phyloP scores from a whole-genome alignment of 2,329 filamentous ascomycete species.

The Nothophoma quercina region DNA sequence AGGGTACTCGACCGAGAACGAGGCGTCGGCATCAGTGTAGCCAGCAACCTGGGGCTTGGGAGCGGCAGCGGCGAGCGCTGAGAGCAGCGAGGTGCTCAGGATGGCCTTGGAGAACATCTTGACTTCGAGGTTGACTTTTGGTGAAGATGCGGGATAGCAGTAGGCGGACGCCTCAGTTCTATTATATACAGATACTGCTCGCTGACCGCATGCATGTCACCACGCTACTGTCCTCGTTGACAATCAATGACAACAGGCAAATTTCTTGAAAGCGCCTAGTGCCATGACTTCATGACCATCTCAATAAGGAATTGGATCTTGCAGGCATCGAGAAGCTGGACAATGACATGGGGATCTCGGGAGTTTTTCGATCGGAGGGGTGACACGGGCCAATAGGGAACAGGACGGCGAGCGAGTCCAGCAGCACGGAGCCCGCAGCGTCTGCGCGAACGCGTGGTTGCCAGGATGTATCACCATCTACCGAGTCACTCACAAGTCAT shows the following conservation, averaged over 20 bases:
- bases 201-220: conserved; percentile 17
- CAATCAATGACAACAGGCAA: conserved; percentile 32
- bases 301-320: conserved; percentile 33
- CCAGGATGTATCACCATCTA: conserved; percentile 21
- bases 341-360: conserved; percentile 27
- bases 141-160: conserved; percentile 5
- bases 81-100: conserved; percentile 45
- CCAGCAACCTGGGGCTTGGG: conserved; percentile 54
- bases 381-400: conserved; percentile 24
- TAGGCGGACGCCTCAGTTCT: background rate
- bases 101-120: conserved; percentile 50
- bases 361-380: conserved; percentile 17
- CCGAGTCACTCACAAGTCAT: no score
- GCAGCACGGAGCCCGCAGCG: conserved; percentile 12
- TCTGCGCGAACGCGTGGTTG: conserved; percentile 29
- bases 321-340: conserved; percentile 28
- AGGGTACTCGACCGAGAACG: conserved; percentile 48
- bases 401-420: background rate
- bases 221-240: conserved; percentile 12
- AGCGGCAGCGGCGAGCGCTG: conserved; percentile 46
- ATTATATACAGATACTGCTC: conserved; percentile 11
- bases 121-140: conserved; percentile 14
- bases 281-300: conserved; percentile 49
- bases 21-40: conserved; percentile 55
- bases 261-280: conserved; percentile 15